Base-by-base conservation (phyloP, 2,329 filamentous ascomycete species). In the Colletotrichum falcatum region DNA sequence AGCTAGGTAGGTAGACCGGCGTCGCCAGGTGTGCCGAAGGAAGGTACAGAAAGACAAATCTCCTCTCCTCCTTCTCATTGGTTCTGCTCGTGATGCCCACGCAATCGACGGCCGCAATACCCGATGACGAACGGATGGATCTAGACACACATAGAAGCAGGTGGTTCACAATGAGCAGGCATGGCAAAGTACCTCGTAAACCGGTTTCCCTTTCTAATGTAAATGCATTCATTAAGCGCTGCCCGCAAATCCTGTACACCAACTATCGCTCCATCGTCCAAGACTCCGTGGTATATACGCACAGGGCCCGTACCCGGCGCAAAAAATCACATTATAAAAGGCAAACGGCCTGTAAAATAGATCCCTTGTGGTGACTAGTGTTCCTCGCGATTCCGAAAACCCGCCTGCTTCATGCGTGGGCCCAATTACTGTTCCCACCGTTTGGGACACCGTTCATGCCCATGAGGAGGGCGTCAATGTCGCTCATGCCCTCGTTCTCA, bases 401-500 rank as follows among this genome's bases (percentile, higher is more conserved):
- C n/a, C 14, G 2, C 16, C 49, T 7, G 11, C 16, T 23, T 66
- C 54, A 72, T 46, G 49, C 61, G 20, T 62, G 63, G 20, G 66
- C 33, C 70, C 70, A 70, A 9, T 54, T 65, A 16, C 59, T 65
- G n/a, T 44, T 51, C 20, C 44, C 11, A 3, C 42, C 55, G 6
- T 39, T 58, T 20, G 48, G 26, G 4, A 53, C 42, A 28, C 65
- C 39, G 30, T 51, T 59, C 67, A 63, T 67, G 42, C 63, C 70
- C 80, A 81, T 81, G 74, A 91, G 79, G 66, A 89, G 89, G 18
- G 84, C 84, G 73, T 91, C 86, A 74, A 91, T 90, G 61, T 91
- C 89, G 33, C 82, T 83, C 77, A 90, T 82, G 0, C 89, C 90
- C 73, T 91, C 88, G 74, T 84, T 92, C 79, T 96, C 92, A 42